Evolutionary conservation across 176 grass and related monocot species (phyloP).

Genomic region (Poa pratensis): DNA sequence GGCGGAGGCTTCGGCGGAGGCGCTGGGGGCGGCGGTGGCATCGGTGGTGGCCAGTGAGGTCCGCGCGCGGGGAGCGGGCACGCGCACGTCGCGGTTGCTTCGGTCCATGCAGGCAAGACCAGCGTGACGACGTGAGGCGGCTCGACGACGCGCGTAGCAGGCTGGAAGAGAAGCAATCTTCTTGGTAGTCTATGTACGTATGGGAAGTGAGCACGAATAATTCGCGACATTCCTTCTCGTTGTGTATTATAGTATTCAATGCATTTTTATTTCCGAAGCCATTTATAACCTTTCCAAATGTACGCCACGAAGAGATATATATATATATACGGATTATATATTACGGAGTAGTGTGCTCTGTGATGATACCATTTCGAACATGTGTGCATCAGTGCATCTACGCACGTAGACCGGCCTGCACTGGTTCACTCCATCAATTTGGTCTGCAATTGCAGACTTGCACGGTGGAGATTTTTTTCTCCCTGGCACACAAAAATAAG

Average conservation of each 20-base stretch:
- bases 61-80: background rate
- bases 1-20: background rate
- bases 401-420: too few relatives aligned
- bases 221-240: constrained; percentile 3
- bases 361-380: too few relatives aligned
- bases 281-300: background rate
- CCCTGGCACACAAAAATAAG: too few relatives aligned
- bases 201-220: background rate
- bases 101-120: background rate
- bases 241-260: background rate
- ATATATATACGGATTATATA: background rate
- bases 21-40: background rate
- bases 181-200: constrained; percentile 18
- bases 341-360: background rate
- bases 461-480: too few relatives aligned
- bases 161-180: background rate
- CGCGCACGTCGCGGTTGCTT: background rate
- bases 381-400: too few relatives aligned
- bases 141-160: background rate
- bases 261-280: background rate
- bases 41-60: constrained; percentile 4
- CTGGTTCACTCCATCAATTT: too few relatives aligned
- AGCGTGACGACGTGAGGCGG: too few relatives aligned
- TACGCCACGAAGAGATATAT: background rate
- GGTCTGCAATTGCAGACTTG: too few relatives aligned